phyloP scores from a whole-genome alignment of 2,329 filamentous ascomycete genomes.

The Venturia carpophila region DNA sequence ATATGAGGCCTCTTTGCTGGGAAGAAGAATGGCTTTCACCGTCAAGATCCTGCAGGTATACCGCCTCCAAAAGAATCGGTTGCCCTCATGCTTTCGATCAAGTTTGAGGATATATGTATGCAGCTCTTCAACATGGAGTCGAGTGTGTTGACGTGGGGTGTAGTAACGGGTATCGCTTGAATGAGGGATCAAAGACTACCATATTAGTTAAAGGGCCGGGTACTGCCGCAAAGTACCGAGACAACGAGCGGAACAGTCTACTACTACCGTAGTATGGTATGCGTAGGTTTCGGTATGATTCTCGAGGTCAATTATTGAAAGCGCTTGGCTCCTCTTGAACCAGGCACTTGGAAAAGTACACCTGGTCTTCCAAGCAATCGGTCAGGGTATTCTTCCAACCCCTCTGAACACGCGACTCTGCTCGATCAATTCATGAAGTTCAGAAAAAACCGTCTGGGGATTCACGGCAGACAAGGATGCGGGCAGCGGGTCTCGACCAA shows the following conservation, averaged over 20 bases:
- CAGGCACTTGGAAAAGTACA: neutral
- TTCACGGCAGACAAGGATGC: too few relatives aligned
- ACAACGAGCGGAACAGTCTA: neutral
- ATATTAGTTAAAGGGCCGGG: neutral
- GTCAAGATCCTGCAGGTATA: neutral
- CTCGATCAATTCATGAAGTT: neutral
- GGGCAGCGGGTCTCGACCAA: too few relatives aligned
- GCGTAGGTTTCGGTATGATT: neutral
- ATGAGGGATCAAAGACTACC: neutral
- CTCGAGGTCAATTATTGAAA: neutral
- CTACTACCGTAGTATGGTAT: too few relatives aligned
- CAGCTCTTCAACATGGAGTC: too few relatives aligned
- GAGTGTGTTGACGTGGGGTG: too few relatives aligned
- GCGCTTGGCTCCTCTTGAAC: neutral
- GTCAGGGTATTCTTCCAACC: neutral
- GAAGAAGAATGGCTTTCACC: neutral
- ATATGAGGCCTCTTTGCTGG: neutral
- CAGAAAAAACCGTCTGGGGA: too few relatives aligned
- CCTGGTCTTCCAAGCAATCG: neutral
- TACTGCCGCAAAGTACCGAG: neutral
- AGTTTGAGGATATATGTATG: neutral
- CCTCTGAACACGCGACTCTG: neutral
- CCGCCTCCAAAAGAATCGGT: neutral
- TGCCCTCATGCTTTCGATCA: neutral
- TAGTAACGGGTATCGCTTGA: too few relatives aligned